Evolutionary conservation across 2,329 filamentous ascomycete genomes (phyloP), one percentile per base, ranked within the genome.

Genomic region (Fusarium sulawesiense): DNA sequence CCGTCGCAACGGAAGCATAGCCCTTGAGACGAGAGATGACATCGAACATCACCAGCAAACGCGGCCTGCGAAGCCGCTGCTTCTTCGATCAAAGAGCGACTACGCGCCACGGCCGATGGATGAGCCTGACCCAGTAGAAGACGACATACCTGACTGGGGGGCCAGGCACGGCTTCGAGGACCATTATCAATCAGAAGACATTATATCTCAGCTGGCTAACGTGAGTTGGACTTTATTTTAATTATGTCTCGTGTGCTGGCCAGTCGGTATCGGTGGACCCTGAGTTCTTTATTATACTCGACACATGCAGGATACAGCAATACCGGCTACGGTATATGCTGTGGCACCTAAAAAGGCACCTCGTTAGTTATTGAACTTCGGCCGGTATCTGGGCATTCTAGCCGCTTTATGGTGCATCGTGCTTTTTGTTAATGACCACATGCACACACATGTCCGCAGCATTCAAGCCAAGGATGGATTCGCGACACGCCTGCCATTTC

Each of bases 91-190:
- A 60, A 87, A 86, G 79, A 89, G 86, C 77, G 87, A 89, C 71
- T 85, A 83, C 72, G 81, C 79, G 29, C 78, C 82, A 45, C 83
- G 82, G 27, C 77, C 80, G 40, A 80, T 82, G 25, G 77, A 82
- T 18, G 80, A 83, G 20, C 66, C 78, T 44, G 83, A 84, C 44
- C 76, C 79, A 51, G 73, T 77, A 29, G 83, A 85, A 16, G 83
- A 85, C 6, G 84, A 85, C 44, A 78, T 84, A 32, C 80, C 81
- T 45, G 83, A 85, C 71, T 87, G 85, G 84, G 87, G 87, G 10
- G 86, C 86, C 79, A 88, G 94, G 50, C 94, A 98, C 82, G 94
- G 94, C 49, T 98, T 96, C 83, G 93, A 97, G 77, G 92, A 94
- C 73, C 93, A 97, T 79, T 94, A 97, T 78, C 92, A 93, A 77